Base-by-base conservation (phyloP, 805 yeast genomes). In the Candida rishiriensis region DNA sequence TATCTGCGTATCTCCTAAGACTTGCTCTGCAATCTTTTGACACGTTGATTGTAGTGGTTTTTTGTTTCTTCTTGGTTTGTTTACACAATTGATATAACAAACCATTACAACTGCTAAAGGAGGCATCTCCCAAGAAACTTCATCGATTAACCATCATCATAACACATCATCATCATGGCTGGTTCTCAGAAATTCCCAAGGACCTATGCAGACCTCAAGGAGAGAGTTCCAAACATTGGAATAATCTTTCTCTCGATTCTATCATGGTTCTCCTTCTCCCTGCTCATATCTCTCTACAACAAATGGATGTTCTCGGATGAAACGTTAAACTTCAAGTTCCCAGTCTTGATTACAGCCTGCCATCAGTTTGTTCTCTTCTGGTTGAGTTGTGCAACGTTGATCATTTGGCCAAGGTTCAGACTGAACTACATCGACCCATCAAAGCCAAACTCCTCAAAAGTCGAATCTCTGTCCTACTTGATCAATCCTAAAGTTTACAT, bases 231-330 rank as follows among this genome's bases (percentile, higher is more conserved):
- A 11, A 46, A 56, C 39, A 49, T 53, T 14, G 60, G 59, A 10
- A 52, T 50, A 3, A 51, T 56, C 11, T 21, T 55, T 10, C 29
- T 48, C 1, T 52, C 61, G 2, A 59, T 59, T 28, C 29, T 43
- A 15, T 45, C 57, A 15, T 84, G 90, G 91, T 84, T 82, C 56
- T 46, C 72, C n/a, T 80, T 82, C 49, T 78, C 86, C 14, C 65
- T 84, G 41, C 63, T 84, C 15, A 75, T 84, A 17, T 79, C 87
- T 16, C 60, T 85, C 34, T 90, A 89, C 66, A 90, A 90, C 71
- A 90, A 88, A 66, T 88, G 96, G 96, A 89, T 89, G 96, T 89
- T 89, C 67, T 54, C 59, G 2, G 89, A 88, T 43, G 70, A 74
- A 2, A 83, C 85, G 10, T 68, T 88, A 46, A 78, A 85, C 56